Conservation (phyloP, 2,329 filamentous ascomycete genomes). For the Hypoxylon rubiginosum region DNA sequence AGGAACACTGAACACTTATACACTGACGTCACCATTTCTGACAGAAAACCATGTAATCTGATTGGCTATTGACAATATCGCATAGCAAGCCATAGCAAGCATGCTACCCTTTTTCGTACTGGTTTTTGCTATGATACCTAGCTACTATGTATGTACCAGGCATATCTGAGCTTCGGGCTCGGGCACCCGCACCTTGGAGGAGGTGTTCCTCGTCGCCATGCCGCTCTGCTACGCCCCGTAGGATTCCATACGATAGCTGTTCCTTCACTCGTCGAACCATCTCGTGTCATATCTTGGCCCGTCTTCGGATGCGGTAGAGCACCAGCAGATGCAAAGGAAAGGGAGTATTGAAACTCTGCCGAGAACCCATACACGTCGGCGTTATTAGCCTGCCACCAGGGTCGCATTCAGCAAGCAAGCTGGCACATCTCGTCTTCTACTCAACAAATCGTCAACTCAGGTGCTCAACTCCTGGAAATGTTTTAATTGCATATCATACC, state of each 20-base stretch:
- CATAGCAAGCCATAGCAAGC: constrained; percentile 18
- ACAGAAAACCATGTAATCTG: constrained; percentile 13
- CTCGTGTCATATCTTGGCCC: constrained; percentile 13
- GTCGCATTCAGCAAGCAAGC: constrained; percentile 32
- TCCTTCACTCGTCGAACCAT: constrained; percentile 14
- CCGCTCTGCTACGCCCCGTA: constrained; percentile 1
- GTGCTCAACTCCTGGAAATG: constrained; percentile 5
- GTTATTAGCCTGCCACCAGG: constrained; percentile 38
- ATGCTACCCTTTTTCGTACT: constrained; percentile 24
- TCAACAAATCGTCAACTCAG: constrained; percentile 23
- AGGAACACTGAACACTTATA: constrained; percentile 4
- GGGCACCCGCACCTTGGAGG: not conserved
- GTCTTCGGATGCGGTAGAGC: constrained; percentile 17
- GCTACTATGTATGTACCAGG: not conserved
- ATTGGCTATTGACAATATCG: constrained; percentile 20
- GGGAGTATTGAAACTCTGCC: constrained; percentile 26
- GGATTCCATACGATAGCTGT: constrained; percentile 17
- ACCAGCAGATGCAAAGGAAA: constrained; percentile 2
- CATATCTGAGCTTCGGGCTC: constrained; percentile 14
- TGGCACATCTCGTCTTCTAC: constrained; percentile 15
- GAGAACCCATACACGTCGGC: constrained; percentile 26
- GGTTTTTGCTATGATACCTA: constrained; percentile 1
- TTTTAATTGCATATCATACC: constrained; percentile 4
- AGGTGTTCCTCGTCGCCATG: not conserved
- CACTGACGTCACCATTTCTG: constrained; percentile 35